Conservation (phyloP, 176 grass and related monocot species). For the Oryza australiensis region DNA sequence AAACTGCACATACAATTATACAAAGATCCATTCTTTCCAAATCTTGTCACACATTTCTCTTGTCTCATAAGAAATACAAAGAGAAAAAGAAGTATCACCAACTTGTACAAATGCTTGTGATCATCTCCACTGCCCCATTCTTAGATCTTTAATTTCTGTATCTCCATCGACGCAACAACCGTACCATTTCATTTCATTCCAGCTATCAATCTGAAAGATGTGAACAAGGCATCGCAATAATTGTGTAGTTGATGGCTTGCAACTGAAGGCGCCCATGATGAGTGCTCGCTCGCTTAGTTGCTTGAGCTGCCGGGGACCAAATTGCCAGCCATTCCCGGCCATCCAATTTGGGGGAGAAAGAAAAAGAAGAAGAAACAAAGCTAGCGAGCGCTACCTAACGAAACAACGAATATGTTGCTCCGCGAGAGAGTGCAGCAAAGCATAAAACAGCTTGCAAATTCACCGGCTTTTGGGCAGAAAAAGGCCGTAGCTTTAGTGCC, state of each 20-base stretch:
- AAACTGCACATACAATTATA: conserved; percentile 48
- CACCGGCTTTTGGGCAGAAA: conserved; percentile 41
- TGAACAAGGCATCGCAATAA: conserved; percentile 1
- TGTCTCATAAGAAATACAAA: not conserved
- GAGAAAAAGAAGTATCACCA: not conserved
- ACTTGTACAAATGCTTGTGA: not conserved
- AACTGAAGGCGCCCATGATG: not conserved
- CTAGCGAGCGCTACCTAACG: conserved; percentile 26
- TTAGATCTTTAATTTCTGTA: no score
- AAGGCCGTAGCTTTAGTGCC: conserved; percentile 42
- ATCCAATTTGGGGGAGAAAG: not conserved
- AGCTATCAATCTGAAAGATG: not conserved
- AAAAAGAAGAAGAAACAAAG: not conserved
- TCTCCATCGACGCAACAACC: not conserved
- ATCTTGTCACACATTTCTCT: not conserved
- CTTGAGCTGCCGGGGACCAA: conserved; percentile 7
- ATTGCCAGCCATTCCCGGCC: conserved; percentile 22
- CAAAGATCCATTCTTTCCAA: not conserved
- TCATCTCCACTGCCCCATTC: not conserved
- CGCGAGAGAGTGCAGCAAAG: conserved; percentile 22
- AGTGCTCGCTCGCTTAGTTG: not conserved
- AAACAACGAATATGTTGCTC: conserved; percentile 37
- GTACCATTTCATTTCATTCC: not conserved
- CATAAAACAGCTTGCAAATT: conserved; percentile 34
- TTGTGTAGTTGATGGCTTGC: conserved; percentile 3